Evolutionary conservation across 2,329 filamentous ascomycete species (phyloP).

Genomic region (Dactylellina haptotyla): DNA sequence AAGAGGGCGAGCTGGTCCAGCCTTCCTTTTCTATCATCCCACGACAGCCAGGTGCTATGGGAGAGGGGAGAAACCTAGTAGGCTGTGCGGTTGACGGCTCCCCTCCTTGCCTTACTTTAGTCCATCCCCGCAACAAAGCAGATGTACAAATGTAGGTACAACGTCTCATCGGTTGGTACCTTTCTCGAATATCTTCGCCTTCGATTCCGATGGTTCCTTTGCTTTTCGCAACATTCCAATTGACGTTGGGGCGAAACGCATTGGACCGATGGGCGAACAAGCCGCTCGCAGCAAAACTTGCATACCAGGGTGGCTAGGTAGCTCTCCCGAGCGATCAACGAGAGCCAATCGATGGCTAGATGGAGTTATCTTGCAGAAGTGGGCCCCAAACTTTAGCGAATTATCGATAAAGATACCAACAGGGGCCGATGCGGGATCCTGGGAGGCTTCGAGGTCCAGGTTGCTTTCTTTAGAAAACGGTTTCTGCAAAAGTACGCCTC

Average conservation of each 20-base stretch:
- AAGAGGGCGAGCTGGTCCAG: conserved; percentile 10
- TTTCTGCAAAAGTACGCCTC: conserved; percentile 9
- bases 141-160: conserved; percentile 3
- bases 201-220: conserved; percentile 31
- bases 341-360: conserved; percentile 40
- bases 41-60: not conserved
- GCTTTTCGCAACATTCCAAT: conserved; percentile 45
- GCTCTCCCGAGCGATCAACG: conserved; percentile 29
- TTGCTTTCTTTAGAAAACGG: conserved; percentile 45
- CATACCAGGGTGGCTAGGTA: conserved; percentile 40
- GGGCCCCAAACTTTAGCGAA: conserved; percentile 38
- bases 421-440: conserved; percentile 44
- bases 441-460: conserved; percentile 27
- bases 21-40: conserved; percentile 44
- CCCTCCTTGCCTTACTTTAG: conserved; percentile 15
- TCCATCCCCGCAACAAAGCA: not conserved
- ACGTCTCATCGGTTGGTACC: conserved; percentile 29
- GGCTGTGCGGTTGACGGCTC: conserved; percentile 26
- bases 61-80: not conserved
- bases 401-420: conserved; percentile 43
- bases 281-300: conserved; percentile 52
- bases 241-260: conserved; percentile 49
- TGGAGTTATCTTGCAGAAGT: conserved; percentile 28
- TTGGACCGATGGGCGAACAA: conserved; percentile 13
- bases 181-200: conserved; percentile 15